Evolutionary conservation across 495 filamentous ascomycete genomes (phyloP).

Genomic region (Penicillium roqueforti): DNA sequence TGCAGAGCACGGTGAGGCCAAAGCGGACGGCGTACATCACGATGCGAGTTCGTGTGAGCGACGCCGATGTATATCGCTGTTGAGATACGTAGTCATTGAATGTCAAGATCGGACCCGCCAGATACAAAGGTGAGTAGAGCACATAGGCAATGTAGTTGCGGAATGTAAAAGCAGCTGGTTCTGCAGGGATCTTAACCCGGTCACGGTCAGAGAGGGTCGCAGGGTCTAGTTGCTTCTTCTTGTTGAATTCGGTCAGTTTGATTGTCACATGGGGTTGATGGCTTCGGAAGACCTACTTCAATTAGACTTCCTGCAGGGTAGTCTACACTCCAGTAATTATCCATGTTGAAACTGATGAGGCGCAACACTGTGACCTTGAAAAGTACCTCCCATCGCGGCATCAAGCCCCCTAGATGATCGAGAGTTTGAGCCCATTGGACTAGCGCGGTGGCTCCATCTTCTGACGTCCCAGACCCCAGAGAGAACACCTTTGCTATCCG

Average conservation of each 20-base stretch:
- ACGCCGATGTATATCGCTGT: conserved; percentile 63
- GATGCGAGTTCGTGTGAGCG: conserved; percentile 61
- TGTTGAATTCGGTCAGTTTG: conserved; percentile 57
- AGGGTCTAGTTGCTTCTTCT: conserved; percentile 98
- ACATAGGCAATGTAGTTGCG: conserved; percentile 88
- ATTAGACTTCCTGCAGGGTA: conserved; percentile 60
- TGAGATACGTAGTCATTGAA: conserved; percentile 99
- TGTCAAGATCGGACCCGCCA: conserved; percentile 88
- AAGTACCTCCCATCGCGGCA: conserved; percentile 85
- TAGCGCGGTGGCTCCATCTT: conserved; percentile 34
- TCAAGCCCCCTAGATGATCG: conserved; percentile 74
- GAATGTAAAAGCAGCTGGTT: conserved; percentile 59
- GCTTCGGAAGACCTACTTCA: conserved; percentile 63
- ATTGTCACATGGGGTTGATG: conserved; percentile 1
- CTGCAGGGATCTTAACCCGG: conserved; percentile 70
- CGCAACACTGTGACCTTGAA: conserved; percentile 97
- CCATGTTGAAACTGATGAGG: conserved; percentile 93
- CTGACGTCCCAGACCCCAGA: conserved; percentile 18
- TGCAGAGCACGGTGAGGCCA: conserved; percentile 70
- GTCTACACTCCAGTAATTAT: conserved; percentile 89
- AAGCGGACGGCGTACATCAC: conserved; percentile 83
- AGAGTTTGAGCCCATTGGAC: conserved; percentile 60
- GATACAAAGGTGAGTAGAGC: conserved; percentile 88
- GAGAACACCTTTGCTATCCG: conserved; percentile 54
- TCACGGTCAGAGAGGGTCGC: conserved; percentile 81